These are phyloP conservation scores for Hyaloscypha hepaticicola DNA, from an alignment of 495 filamentous ascomycete genomes.

Conservation along the genomic window DNA sequence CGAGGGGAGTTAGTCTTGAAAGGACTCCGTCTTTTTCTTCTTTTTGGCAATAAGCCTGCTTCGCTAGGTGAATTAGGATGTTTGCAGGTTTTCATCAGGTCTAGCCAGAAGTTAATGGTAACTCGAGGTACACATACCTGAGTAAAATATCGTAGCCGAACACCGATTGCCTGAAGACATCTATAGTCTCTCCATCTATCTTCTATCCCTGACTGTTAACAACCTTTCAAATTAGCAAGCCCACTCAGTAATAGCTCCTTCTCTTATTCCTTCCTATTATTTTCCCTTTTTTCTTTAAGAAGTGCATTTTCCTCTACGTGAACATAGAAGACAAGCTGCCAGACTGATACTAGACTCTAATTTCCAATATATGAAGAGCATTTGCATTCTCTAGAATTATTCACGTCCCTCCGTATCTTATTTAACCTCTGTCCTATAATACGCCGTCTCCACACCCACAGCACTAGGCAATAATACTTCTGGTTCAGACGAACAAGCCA, in stretches of 20 bases:
- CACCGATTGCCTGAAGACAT: neutral
- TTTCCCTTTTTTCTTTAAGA: no score
- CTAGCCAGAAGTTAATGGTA: neutral
- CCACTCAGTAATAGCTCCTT: neutral
- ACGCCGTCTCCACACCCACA: no score
- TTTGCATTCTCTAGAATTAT: no score
- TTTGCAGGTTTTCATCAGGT: neutral
- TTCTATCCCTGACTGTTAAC: neutral
- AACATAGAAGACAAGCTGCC: no score
- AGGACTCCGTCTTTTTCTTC: neutral
- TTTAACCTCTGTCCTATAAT: no score
- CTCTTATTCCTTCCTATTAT: no score
- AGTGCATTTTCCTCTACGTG: no score
- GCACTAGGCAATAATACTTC: no score
- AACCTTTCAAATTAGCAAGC: neutral
- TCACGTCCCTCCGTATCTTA: no score
- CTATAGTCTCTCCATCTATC: neutral
- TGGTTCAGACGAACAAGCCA: no score
- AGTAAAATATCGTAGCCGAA: neutral
- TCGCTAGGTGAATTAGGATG: neutral
- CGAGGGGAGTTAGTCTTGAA: neutral
- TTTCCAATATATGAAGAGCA: no score
- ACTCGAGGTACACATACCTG: neutral
- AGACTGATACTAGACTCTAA: no score
- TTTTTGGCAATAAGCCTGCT: neutral